A percentile compares a stretch with the other conserved stretches of the same genome.
These are phyloP conservation scores for Salix dunnii DNA, from an alignment of 345 rosid species.

Conservation along the genomic window DNA sequence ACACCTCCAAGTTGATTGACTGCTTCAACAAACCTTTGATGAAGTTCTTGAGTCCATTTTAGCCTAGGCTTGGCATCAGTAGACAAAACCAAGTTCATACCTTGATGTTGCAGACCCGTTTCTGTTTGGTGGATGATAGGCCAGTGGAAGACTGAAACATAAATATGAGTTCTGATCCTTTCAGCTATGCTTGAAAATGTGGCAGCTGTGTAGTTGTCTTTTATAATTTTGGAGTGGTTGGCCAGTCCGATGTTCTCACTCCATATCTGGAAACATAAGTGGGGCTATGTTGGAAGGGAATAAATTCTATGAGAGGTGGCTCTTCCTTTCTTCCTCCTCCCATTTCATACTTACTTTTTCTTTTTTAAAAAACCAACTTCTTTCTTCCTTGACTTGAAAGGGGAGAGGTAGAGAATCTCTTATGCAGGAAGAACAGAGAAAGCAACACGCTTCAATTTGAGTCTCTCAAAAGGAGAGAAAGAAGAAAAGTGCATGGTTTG, in stretches of 20 bases:
- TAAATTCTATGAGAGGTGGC: conserved; percentile 71
- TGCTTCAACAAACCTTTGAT: conserved; percentile 74
- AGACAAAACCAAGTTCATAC: conserved; percentile 72
- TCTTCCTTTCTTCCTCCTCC: conserved; percentile 41
- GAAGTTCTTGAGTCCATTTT: conserved; percentile 95
- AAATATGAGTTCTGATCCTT: conserved; percentile 22
- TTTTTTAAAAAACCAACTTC: conserved; percentile 9
- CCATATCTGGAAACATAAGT: conserved; percentile 76
- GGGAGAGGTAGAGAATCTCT: conserved; percentile 42
- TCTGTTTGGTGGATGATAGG: conserved; percentile 16
- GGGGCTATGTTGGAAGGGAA: conserved; percentile 71
- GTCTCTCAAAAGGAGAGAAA: conserved; percentile 53
- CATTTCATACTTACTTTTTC: conserved; percentile 32
- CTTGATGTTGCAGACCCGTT: conserved; percentile 46
- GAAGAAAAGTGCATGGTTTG: conserved; percentile 64
- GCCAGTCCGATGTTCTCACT: conserved; percentile 52
- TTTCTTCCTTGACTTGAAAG: conserved; percentile 55
- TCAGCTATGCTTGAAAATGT: conserved; percentile 21
- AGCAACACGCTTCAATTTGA: conserved; percentile 32
- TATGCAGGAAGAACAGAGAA: conserved; percentile 56
- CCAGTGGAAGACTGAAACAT: conserved; percentile 17
- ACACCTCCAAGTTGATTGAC: conserved; percentile 83
- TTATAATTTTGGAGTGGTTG: conserved; percentile 42
- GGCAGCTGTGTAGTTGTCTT: conserved; percentile 32
- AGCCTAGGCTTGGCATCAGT: conserved; percentile 94